Evolutionary conservation across 129 eudicot species (phyloP), one percentile per base, ranked within the genome.

Genomic region (Pseudognaphalium luteoalbum): DNA sequence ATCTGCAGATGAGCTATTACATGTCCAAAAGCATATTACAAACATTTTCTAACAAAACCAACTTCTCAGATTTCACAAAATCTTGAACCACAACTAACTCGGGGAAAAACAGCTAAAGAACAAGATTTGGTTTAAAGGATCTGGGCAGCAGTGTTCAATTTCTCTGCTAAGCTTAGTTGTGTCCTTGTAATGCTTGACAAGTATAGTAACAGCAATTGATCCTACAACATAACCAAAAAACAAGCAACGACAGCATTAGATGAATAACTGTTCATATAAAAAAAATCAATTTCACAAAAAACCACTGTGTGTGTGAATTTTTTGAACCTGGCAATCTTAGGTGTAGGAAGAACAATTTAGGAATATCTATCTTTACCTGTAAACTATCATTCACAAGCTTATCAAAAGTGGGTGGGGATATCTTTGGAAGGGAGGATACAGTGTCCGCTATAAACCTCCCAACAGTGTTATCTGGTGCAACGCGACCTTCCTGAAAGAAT

Each of bases 181-280:
- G 99, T 91, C 85, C 99, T 95, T 83, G 96, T 87, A 47, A 95
- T 89, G 92, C 99, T 95, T 56, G 99, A 91, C 85, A 91, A 78
- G 86, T 91, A 95, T 6, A 91, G 86, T 64, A 95, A 85, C 33
- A 95, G 87, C 76, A 91, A 80, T 66, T 95, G 97, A 57, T 95
- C 99, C 99, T 91, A 79, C 74, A 76, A 29, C 64, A 70, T 20
- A 62, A 58, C 28, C 7, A 62, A 63, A 71, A 70, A 68, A 25
- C 28, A 20, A 28, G 1, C 28, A 44, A 59, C 19, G 37, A 20
- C 33, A 66, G 73, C 16, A 83, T 2, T 28, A 52, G 50, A 6
- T 29, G 70, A 70, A 4, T 1, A 2, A 14, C 14, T n/a, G 54
- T 47, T 21, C 11, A 20, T 9, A 2, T 10, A 1, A 63, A 42